Evolutionary conservation across 495 filamentous ascomycete genomes (phyloP).

Genomic region (Hypomontagnella submonticulosa): DNA sequence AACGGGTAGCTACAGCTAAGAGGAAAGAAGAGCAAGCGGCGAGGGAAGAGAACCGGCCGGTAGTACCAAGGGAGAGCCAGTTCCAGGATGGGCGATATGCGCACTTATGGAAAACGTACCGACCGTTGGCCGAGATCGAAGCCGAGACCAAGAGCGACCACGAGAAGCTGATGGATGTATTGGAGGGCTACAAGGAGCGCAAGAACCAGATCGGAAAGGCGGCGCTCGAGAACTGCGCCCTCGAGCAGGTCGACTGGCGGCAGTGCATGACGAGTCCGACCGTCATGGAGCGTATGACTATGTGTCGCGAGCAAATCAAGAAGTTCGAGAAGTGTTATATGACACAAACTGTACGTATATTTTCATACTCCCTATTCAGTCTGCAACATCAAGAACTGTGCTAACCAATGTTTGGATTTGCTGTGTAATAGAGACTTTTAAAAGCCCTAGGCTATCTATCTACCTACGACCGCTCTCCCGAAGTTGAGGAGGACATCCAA

Average conservation of each 20-base stretch:
- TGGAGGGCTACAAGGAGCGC: conserved; percentile 85
- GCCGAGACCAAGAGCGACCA: conserved; percentile 72
- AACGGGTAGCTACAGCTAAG: not conserved
- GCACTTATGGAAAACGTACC: conserved; percentile 91
- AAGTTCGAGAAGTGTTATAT: conserved; percentile 82
- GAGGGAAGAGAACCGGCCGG: not conserved
- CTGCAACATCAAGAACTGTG: not conserved
- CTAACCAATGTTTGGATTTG: too few relatives aligned
- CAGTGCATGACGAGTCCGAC: conserved; percentile 78
- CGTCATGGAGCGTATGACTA: conserved; percentile 67
- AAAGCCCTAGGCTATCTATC: conserved; percentile 91
- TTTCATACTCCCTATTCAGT: not conserved
- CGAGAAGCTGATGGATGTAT: conserved; percentile 77
- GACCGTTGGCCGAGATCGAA: conserved; percentile 71
- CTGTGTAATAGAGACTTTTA: conserved; percentile 76
- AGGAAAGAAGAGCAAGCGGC: conserved; percentile 1
- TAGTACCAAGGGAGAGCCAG: conserved; percentile 54
- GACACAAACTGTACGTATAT: conserved; percentile 75
- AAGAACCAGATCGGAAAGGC: conserved; percentile 79
- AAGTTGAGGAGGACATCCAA: conserved; percentile 88
- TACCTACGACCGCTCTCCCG: conserved; percentile 67
- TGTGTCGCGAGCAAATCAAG: conserved; percentile 78
- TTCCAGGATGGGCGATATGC: conserved; percentile 88
- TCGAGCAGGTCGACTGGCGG: conserved; percentile 80
- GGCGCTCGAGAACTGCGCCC: conserved; percentile 91